Evolutionary conservation across 306 rosid genomes (phyloP), one percentile per base, ranked within the genome.

Genomic region (Cucumis sativus): DNA sequence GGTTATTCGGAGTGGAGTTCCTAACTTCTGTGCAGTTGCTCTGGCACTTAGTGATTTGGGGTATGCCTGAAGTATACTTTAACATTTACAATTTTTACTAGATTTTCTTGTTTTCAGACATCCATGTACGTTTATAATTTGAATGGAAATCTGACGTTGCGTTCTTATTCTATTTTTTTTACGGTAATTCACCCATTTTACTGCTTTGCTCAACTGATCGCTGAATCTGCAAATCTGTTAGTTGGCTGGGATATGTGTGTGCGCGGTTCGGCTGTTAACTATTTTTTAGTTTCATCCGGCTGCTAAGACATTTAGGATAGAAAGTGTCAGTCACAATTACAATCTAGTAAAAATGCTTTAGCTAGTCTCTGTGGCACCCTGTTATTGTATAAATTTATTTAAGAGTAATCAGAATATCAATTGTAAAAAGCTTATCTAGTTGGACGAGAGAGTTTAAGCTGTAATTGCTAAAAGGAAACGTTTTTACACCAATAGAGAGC

Each of bases 1-100:
- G 97, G 98, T 93, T 83, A 86, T 90, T 79, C 88, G 97, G 88
- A 93, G 98, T 80, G 98, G 98, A 83, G 70, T 93, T 63, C 97
- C 98, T 12, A 93, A 91, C 88, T 93, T 91, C 59, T 93, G 94
- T 88, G 93, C 98, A 28, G 96, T 91, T 84, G 96, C 97, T 79
- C 86, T 93, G 75, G 97, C 97, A 78, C 97, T 93, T 77, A 82
- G 55, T 84, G 96, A 91, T 54, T 84, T 93, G 83, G 96, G 98
- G 98, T 93, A 88, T 41, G 94, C 80, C 51, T 25, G 47, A 59
- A 84, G 45, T 73, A 73, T 45, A 71, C 56, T 69, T 23, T 20
- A 21, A 14, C 58, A 14, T 33, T 73, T 51, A 18, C 14, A 30
- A 28, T 30, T 52, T 10, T 15, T 71, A 41, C 30, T 20, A 20